Evolutionary conservation across 2,329 filamentous ascomycete genomes (phyloP), one percentile per base, ranked within the genome.

Genomic region (Paecilomyces sp.): DNA sequence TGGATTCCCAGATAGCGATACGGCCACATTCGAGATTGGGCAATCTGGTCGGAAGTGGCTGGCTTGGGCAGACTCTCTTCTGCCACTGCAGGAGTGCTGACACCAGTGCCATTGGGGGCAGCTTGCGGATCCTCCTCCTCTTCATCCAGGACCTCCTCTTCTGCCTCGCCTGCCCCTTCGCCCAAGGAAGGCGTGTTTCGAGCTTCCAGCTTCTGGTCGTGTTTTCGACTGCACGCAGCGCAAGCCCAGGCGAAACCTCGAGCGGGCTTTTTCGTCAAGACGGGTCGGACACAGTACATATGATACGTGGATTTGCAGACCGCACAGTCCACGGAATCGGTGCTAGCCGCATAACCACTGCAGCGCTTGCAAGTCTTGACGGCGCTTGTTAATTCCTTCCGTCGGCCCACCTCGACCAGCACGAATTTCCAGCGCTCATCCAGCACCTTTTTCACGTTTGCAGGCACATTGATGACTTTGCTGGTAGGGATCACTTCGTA

Each of bases 241-340:
- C 94, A 99, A 31, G 94, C 93, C 94, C 94, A 99, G 3, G 92
- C 94, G 77, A 99, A 99, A 47, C 94, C 94, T 75, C 94, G 88
- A 54, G 93, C 96, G 22, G 94, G 94, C 76, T 99, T 99, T 76
- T 97, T 99, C 57, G 92, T 83, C 63, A 99, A 77, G 41, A 92
- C 91, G 50, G 94, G 94, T 62, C 89, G 88, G 59, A 99, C 94
- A 74, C 94, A 99, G 70, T 92, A 91, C 93, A 99, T 97, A 79
- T 99, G 94, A 77, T 97, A 99, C 13, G 93, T 97, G 74, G 92
- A 88, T 71, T 88, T 85, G 76, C 94, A 99, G 58, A 97, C 92
- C 53, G 93, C 94, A 75, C 94, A 99, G 74, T 97, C 93, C 25
- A 97, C 94, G 47, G 94, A 97, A 77, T 97, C 91, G 73, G 90